A percentile compares a stretch with the other conserved stretches of the same genome.
Evolutionary conservation across 2,329 filamentous ascomycete species (phyloP).

Genomic region (Rutstroemia sp.): DNA sequence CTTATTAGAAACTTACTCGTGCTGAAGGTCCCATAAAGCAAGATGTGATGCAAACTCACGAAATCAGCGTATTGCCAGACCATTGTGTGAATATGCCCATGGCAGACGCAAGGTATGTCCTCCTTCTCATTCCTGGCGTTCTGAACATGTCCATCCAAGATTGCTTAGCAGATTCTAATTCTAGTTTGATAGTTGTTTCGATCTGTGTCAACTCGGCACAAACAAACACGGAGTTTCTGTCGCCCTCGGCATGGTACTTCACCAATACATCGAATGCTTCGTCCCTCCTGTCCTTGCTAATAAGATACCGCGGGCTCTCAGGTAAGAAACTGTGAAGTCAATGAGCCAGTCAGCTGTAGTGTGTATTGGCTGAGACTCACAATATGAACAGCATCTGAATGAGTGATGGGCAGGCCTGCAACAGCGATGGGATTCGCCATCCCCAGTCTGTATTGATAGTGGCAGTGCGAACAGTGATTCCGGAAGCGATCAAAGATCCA

Average conservation of each 20-base stretch:
- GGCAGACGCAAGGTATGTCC: constrained; percentile 40
- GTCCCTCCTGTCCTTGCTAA: constrained; percentile 48
- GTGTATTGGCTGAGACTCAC: not conserved
- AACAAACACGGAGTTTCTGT: constrained; percentile 43
- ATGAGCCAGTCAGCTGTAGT: no score
- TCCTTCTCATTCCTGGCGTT: constrained; percentile 42
- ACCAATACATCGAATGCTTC: constrained; percentile 48
- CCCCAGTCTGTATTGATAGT: constrained; percentile 34
- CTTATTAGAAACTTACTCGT: not conserved
- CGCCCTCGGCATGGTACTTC: constrained; percentile 45
- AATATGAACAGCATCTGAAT: constrained; percentile 16
- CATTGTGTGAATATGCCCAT: constrained; percentile 48
- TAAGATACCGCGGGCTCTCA: constrained; percentile 50
- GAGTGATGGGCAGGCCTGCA: constrained; percentile 31
- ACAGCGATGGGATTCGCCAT: constrained; percentile 35
- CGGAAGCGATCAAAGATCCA: constrained; percentile 22
- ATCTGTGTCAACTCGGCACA: constrained; percentile 55
- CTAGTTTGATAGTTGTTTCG: constrained; percentile 45
- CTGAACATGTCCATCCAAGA: constrained; percentile 47
- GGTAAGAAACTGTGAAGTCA: constrained; percentile 36
- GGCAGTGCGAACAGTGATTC: constrained; percentile 37
- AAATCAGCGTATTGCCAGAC: constrained; percentile 40
- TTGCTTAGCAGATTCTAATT: constrained; percentile 44
- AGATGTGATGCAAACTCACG: constrained; percentile 25
- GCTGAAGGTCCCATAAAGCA: not conserved